A percentile compares a stretch with the other conserved stretches of the same genome.
Conservation (phyloP, 2,329 filamentous ascomycete genomes). For the Paramyrothecium sp. region DNA sequence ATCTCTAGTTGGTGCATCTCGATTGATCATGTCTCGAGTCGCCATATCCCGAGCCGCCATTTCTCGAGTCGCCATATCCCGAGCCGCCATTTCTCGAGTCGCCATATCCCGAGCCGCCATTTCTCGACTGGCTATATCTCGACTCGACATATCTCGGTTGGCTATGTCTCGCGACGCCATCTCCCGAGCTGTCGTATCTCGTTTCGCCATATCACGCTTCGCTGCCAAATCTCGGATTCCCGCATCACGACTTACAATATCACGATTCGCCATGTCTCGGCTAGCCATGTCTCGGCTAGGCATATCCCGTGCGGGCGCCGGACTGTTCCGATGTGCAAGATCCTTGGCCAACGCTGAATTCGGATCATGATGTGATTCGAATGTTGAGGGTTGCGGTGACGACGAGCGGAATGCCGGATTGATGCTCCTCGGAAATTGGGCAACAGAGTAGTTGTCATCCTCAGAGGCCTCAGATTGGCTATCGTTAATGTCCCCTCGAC, state of each 20-base stretch:
- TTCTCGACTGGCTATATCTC: no score
- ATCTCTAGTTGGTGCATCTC: no score
- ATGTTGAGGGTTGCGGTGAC: slow-evolving; percentile 90
- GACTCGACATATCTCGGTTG: no score
- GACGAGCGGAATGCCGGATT: slow-evolving; percentile 96
- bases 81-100: no score
- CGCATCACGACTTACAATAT: slow-evolving; percentile 34
- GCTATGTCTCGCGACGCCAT: no score
- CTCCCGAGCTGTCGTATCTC: no score
- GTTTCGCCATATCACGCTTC: no score
- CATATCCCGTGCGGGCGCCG: slow-evolving; percentile 47
- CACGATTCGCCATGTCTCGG: slow-evolving; percentile 33
- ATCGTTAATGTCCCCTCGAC: slow-evolving; percentile 81
- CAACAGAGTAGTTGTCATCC: slow-evolving; percentile 88
- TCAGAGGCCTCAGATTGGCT: slow-evolving; percentile 79
- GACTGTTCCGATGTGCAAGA: slow-evolving; percentile 54
- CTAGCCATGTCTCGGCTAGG: slow-evolving; percentile 47
- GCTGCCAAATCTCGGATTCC: no score
- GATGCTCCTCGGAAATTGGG: slow-evolving; percentile 91
- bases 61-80: no score
- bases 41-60: no score
- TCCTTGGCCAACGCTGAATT: slow-evolving; percentile 71
- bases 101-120: no score
- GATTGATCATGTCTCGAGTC: no score
- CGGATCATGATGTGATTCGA: slow-evolving; percentile 88